Percentiles rank a stretch among this genome's conserved stretches.
These are phyloP conservation scores for Neospermospora avenae DNA, from an alignment of 2,329 filamentous ascomycete species.

Conservation along the genomic window DNA sequence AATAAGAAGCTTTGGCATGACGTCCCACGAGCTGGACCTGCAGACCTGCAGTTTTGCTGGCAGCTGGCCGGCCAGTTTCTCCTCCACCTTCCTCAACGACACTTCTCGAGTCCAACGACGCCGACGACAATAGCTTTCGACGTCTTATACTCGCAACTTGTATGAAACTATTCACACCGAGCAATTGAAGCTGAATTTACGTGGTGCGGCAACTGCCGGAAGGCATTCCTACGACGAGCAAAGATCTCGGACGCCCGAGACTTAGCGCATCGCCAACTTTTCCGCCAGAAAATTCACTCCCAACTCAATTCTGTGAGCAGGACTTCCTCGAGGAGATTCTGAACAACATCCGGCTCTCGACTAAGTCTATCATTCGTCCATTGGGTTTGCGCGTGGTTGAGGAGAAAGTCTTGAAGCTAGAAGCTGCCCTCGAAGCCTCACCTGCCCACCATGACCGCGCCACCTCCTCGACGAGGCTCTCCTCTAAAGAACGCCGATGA, in stretches of 20 bases:
- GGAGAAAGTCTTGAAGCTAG: not conserved
- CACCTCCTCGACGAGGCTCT: conserved; percentile 18
- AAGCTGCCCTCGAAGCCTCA: not conserved
- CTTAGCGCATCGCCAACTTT: conserved; percentile 3
- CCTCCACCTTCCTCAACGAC: not conserved
- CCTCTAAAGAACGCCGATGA: conserved; percentile 13
- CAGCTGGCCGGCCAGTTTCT: not conserved
- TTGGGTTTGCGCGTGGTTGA: not conserved
- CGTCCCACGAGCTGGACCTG: not conserved
- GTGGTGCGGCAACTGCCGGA: not conserved
- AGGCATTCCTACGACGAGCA: not conserved
- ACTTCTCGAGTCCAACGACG: not conserved
- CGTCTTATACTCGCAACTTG: not conserved
- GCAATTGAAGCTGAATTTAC: not conserved
- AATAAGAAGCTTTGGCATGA: conserved; percentile 4
- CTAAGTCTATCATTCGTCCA: not conserved
- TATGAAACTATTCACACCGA: not conserved
- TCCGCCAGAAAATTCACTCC: not conserved
- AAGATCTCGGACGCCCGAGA: not conserved
- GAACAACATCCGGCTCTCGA: not conserved
- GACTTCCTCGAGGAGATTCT: not conserved
- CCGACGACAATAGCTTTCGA: not conserved
- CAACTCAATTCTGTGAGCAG: not conserved
- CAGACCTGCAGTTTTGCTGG: not conserved
- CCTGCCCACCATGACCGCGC: conserved; percentile 24